Evolutionary conservation across 257 asterid genomes (phyloP).

Genomic region (Knoxia roxburghii): DNA sequence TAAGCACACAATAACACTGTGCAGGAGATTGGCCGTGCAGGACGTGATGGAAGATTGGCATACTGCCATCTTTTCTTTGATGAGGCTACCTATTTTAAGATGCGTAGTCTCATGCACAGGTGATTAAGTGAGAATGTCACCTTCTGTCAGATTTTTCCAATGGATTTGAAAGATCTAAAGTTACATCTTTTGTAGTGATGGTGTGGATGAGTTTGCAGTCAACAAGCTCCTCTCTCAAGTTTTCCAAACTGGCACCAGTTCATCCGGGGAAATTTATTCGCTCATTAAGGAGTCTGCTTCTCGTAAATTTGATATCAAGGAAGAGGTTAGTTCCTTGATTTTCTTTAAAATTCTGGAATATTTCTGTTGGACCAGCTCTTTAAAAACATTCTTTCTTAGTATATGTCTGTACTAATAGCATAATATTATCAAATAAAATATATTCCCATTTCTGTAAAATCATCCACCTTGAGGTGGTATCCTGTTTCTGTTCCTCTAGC

Average conservation of each 20-base stretch:
- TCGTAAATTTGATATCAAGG: conserved; percentile 95
- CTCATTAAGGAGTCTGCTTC: conserved; percentile 68
- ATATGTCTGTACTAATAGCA: not conserved
- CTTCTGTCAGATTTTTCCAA: conserved; percentile 14
- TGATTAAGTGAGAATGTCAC: conserved; percentile 24
- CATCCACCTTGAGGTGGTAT: not conserved
- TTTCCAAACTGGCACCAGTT: conserved; percentile 34
- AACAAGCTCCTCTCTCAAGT: conserved; percentile 75
- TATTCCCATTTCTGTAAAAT: not conserved
- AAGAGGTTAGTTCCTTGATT: conserved; percentile 61
- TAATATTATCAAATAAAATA: not conserved
- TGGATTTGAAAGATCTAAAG: conserved; percentile 18
- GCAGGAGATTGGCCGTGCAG: conserved; percentile 99
- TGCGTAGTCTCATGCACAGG: conserved; percentile 91
- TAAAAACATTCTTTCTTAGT: not conserved
- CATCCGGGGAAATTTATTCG: conserved; percentile 50
- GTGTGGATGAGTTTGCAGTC: conserved; percentile 80
- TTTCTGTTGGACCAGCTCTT: not conserved
- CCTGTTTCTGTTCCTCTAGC: not conserved
- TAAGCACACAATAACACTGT: conserved; percentile 10
- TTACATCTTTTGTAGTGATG: conserved; percentile 59
- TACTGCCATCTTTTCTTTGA: conserved; percentile 89
- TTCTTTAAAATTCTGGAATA: not conserved
- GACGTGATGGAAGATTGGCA: conserved; percentile 92
- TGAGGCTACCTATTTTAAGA: conserved; percentile 67